A percentile compares a stretch with the other conserved stretches of the same genome.
These are phyloP conservation scores for Xylaria multiplex DNA, from an alignment of 2,329 filamentous ascomycete species.

Conservation along the genomic window DNA sequence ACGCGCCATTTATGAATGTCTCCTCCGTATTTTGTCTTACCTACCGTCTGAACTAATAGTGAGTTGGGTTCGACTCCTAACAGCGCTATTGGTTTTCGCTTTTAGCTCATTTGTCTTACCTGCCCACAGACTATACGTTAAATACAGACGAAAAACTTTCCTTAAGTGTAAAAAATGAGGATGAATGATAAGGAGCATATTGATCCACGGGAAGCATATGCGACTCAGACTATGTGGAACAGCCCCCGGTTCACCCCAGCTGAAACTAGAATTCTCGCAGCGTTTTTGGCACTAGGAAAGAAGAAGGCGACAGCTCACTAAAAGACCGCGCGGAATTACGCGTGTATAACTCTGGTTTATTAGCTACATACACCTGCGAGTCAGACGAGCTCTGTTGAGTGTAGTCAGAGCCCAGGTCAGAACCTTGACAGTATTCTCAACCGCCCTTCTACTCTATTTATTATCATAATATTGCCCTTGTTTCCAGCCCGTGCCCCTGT, in stretches of 20 bases:
- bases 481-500: neutral
- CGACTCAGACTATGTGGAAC: too few relatives aligned
- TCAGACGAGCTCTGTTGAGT: neutral
- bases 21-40: neutral
- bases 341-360: slow-evolving; percentile 1
- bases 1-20: neutral
- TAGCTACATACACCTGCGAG: slow-evolving; percentile 11
- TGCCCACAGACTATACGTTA: too few relatives aligned
- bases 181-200: neutral
- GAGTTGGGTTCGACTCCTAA: too few relatives aligned
- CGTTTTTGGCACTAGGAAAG: neutral
- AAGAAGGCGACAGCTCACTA: neutral
- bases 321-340: neutral
- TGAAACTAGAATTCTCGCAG: neutral
- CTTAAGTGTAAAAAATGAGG: neutral
- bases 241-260: neutral
- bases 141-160: too few relatives aligned
- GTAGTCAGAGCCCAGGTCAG: neutral
- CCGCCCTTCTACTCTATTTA: slow-evolving; percentile 1
- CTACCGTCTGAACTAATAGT: too few relatives aligned
- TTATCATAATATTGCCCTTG: neutral
- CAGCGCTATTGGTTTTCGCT: too few relatives aligned
- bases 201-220: neutral
- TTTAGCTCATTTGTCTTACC: too few relatives aligned
- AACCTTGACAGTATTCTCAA: neutral